These are phyloP conservation scores for Irpex sp. DNA, from an alignment of 1,284 basidiomycete species.

Conservation along the genomic window DNA sequence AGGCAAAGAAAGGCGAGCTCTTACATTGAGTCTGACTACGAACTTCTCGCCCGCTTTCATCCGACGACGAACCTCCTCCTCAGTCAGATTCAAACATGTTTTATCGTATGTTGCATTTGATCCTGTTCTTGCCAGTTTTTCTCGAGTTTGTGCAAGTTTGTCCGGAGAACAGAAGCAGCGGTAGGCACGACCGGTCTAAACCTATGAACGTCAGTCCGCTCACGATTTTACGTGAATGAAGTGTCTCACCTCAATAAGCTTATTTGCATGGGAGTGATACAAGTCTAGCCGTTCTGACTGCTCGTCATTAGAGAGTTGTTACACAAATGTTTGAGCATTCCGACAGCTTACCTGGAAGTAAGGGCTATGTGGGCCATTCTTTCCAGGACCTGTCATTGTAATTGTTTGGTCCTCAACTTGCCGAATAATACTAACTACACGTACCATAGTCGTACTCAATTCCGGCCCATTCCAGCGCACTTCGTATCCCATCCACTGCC, in stretches of 20 bases:
- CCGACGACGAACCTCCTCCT: conserved; percentile 78
- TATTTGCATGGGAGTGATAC: conserved; percentile 73
- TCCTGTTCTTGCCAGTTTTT: conserved; percentile 66
- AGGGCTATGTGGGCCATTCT: conserved; percentile 68
- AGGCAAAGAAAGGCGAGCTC: conserved; percentile 20
- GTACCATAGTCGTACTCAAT: conserved; percentile 88
- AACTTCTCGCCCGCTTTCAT: conserved; percentile 75
- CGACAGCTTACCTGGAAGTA: conserved; percentile 70
- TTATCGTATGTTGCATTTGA: conserved; percentile 83
- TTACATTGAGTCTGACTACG: conserved; percentile 85
- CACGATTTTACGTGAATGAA: neutral
- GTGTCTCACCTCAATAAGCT: conserved; percentile 64
- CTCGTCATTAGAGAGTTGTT: neutral
- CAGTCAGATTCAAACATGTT: conserved; percentile 77
- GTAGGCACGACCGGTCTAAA: conserved; percentile 84
- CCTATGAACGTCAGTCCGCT: neutral
- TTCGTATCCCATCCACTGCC: conserved; percentile 78
- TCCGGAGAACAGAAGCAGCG: conserved; percentile 89
- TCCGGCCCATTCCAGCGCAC: conserved; percentile 88
- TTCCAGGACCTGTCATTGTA: conserved; percentile 64
- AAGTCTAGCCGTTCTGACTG: conserved; percentile 88
- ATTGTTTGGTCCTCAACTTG: neutral
- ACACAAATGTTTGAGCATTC: neutral
- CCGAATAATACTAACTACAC: conserved; percentile 10
- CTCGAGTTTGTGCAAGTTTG: conserved; percentile 62